phyloP scores from a whole-genome alignment of 495 filamentous ascomycete genomes.

The Corynascus novoguineensis region DNA sequence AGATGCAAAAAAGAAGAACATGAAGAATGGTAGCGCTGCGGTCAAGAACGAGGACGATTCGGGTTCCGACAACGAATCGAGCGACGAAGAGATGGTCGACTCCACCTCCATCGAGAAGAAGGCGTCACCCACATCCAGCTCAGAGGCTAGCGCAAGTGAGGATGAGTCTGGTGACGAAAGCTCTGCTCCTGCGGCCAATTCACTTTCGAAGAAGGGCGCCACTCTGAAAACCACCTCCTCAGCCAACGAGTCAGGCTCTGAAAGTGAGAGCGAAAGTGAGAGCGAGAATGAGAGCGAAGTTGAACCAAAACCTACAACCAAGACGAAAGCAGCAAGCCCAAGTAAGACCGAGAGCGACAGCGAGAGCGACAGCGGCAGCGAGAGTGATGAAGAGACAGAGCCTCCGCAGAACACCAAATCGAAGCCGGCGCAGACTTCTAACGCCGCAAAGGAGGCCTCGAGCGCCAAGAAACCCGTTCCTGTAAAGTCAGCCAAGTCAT shows the following conservation, averaged over 20 bases:
- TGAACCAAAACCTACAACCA: constrained; percentile 5
- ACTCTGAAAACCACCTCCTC: constrained; percentile 5
- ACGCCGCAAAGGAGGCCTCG: constrained; percentile 3
- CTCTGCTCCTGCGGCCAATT: neutral
- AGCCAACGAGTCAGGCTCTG: constrained; percentile 12
- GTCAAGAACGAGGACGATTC: constrained; percentile 21
- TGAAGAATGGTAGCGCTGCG: neutral
- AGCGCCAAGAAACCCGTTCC: constrained; percentile 5
- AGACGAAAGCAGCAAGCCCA: constrained; percentile 6
- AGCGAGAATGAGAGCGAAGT: no score
- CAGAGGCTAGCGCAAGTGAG: constrained; percentile 21
- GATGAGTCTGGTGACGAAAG: constrained; percentile 14
- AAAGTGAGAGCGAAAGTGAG: constrained; percentile 12
- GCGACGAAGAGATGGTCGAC: constrained; percentile 15
- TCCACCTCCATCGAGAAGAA: constrained; percentile 3
- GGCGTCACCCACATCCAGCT: constrained; percentile 10
- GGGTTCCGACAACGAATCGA: constrained; percentile 19
- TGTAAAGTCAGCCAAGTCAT: neutral
- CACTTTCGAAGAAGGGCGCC: neutral
- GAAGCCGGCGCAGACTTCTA: constrained; percentile 2
- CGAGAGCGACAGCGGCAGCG: constrained; percentile 26
- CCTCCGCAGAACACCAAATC: constrained; percentile 15
- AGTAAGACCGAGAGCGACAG: constrained; percentile 27
- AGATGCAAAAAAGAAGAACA: neutral
- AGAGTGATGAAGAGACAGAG: constrained; percentile 25